Evolutionary conservation across 1,284 basidiomycete genomes (phyloP), one percentile per base, ranked within the genome.

Genomic region (Cryptococcus sp.): DNA sequence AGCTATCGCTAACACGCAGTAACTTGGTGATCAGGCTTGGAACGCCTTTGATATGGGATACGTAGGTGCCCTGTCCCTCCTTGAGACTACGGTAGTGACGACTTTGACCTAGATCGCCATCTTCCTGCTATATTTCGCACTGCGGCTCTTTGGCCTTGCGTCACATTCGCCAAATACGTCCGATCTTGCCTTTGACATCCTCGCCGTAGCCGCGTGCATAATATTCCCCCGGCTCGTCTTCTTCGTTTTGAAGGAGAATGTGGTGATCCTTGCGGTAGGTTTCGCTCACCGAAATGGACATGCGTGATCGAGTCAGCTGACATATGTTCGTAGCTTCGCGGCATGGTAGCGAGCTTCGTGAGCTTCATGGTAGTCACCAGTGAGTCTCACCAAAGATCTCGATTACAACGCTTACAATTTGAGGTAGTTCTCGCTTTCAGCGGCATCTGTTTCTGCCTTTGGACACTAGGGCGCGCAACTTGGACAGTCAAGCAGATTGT

Each of bases 201-300:
- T 94, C 37, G 83, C 91, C 5, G 91, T 88, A 67, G 89, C 87
- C 8, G 91, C 89, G 10, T 93, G 91, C 69, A 87, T 94, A 49
- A 82, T 94, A 23, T 89, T 93, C 71, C 91, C 92, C 11, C 83
- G 91, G 46, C 79, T 94, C 17, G 90, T 89, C 0, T 94, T 94
- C 77, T 93, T 91, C 72, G 84, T 89, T 2, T 84, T 94, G 50
- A 87, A 86, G 17, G 88, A 91, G 65, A 91, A 91, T 55, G 85
- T 93, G 19, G 82, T 94, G 40, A 83, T 94, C 26, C 77, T 94
- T 17, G 77, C 78, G 8, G 89, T 92, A 72, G 59, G 81, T 77
- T 4, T 29, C n/a, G 13, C 43, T 19, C 11, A 13, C 3, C 37
- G n/a, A 19, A 3, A 38, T 23, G 4, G 15, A 5, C 22, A 3